phyloP scores from a whole-genome alignment of 345 rosid genomes.

The Camelina laxa region DNA sequence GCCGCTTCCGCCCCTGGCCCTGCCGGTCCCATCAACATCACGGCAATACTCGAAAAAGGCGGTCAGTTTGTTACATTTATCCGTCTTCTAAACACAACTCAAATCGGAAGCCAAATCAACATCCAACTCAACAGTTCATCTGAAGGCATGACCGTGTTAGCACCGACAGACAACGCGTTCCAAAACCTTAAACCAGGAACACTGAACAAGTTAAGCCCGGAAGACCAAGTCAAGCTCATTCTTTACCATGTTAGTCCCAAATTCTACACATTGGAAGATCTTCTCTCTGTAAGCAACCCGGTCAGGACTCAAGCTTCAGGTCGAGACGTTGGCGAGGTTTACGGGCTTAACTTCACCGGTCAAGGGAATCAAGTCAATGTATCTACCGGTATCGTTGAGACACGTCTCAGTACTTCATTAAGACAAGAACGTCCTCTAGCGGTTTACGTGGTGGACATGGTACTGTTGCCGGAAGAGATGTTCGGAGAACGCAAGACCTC shows the following conservation, averaged over 20 bases:
- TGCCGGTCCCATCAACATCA: slow-evolving; percentile 69
- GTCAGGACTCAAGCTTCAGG: slow-evolving; percentile 69
- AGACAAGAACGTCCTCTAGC: slow-evolving; percentile 63
- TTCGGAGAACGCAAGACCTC: slow-evolving; percentile 52
- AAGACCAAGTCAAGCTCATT: slow-evolving; percentile 67
- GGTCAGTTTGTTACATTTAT: slow-evolving; percentile 71
- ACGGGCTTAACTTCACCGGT: slow-evolving; percentile 73
- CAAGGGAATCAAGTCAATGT: slow-evolving; percentile 80
- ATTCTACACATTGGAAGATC: slow-evolving; percentile 57
- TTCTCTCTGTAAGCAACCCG: slow-evolving; percentile 75
- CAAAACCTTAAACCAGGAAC: slow-evolving; percentile 62
- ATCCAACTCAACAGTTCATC: slow-evolving; percentile 75
- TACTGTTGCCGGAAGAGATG: slow-evolving; percentile 68
- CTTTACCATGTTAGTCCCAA: slow-evolving; percentile 65
- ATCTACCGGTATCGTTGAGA: slow-evolving; percentile 64
- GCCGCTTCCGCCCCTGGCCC: slow-evolving; percentile 59
- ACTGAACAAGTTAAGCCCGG: slow-evolving; percentile 50
- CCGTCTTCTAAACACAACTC: slow-evolving; percentile 61
- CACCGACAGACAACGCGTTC: slow-evolving; percentile 92
- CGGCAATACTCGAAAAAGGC: slow-evolving; percentile 66
- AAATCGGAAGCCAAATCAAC: slow-evolving; percentile 56
- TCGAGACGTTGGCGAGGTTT: slow-evolving; percentile 44
- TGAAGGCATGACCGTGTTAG: slow-evolving; percentile 78
- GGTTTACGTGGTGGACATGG: slow-evolving; percentile 79
- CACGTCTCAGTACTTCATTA: slow-evolving; percentile 66